Base-by-base conservation (phyloP, 2,329 filamentous ascomycete species). In the Sporothrix pseudoabietina region DNA sequence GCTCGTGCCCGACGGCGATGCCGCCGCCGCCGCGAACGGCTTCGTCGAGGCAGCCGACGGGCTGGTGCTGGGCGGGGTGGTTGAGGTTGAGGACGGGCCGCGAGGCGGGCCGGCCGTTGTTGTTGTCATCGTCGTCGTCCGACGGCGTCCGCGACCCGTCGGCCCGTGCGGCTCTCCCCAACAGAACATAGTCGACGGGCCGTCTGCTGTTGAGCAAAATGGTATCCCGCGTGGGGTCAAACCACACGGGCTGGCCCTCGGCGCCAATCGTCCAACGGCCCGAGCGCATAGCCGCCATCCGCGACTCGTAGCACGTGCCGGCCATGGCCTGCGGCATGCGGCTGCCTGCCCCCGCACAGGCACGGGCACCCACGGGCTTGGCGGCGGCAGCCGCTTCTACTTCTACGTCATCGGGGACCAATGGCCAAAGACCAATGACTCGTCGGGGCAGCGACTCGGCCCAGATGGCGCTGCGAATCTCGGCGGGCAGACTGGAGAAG, bases 381-480 rank as follows among this genome's bases (percentile, higher is more conserved):
- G n/a, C 26, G 22, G 26, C 57, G 4, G 3, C 57, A 10, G 32
- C 32, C 32, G 59, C 5, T 0, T 14, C 44, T 1, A 5, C 0
- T 12, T 49, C 30, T 26, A 7, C 12, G 1, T 16, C 26, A 9
- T 66, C 22, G 9, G 26, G 19, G 0, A 35, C 59, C 10, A 63
- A 26, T 5, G 65, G 59, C 22, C 70, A 66, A 39, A 75, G 59
- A 6, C 70, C 66, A 41, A 75, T 69, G 30, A 75, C 52, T 22
- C 72, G 74, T n/a, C 32, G 19, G 2, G 73, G 69, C 52, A 74
- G 49, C 39, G 69, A 70, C 5, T 22, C 26, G 4, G 16, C 16
- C 74, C 74, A 75, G 55, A 75, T 71, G 39, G 32, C 49, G 3
- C 44, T 30, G 19, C 63, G 73, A 6, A 74, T 44, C 61, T 75